These are phyloP conservation scores for Striga hermonthica DNA, from an alignment of 305 asterid species.

Conservation along the genomic window DNA sequence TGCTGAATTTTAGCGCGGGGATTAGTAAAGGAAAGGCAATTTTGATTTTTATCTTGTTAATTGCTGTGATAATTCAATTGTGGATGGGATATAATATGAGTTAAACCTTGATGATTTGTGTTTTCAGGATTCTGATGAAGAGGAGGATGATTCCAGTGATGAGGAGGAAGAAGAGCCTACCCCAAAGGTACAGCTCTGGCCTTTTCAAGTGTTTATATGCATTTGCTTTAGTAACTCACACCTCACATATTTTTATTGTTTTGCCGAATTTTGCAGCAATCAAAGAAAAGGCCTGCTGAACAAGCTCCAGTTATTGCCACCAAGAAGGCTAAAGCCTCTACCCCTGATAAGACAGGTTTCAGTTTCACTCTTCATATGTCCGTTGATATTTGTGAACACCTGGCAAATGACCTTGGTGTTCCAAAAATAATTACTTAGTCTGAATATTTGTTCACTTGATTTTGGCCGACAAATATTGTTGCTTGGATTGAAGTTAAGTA, in stretches of 20 bases:
- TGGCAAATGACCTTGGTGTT: not conserved
- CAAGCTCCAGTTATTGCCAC: not conserved
- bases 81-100: not conserved
- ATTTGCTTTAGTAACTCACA: not conserved
- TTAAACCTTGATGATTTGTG: not conserved
- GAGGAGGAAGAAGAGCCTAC: not conserved
- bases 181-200: not conserved
- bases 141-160: not conserved
- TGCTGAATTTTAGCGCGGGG: too few relatives aligned
- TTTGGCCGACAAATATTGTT: too few relatives aligned
- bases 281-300: slow-evolving; percentile 6
- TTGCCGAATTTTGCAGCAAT: not conserved
- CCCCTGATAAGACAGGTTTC: not conserved
- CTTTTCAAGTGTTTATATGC: not conserved
- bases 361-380: not conserved
- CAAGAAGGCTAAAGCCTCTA: not conserved
- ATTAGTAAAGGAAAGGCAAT: too few relatives aligned
- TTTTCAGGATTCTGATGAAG: slow-evolving; percentile 1
- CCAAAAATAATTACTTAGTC: not conserved
- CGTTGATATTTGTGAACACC: not conserved
- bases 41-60: too few relatives aligned
- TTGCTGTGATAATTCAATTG: not conserved
- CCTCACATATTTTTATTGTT: not conserved
- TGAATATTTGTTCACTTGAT: too few relatives aligned
- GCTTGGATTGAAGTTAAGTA: not conserved